Conservation (phyloP, 1,284 basidiomycete species). For the Melampsora larici-populina region DNA sequence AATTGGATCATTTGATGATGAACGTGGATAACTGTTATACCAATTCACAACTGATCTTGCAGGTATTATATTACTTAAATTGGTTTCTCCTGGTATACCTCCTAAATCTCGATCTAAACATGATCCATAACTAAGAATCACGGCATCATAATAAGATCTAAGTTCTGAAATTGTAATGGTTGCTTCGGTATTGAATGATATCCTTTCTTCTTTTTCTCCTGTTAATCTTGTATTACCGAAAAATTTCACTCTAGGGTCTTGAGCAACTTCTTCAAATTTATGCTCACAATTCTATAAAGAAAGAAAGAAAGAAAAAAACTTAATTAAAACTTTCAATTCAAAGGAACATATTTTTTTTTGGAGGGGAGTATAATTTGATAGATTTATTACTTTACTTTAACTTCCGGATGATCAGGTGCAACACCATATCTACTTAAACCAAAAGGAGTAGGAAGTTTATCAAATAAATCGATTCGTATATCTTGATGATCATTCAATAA, state of each 20-base stretch:
- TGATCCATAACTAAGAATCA: constrained; percentile 54
- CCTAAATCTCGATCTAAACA: constrained; percentile 57
- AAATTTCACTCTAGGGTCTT: constrained; percentile 74
- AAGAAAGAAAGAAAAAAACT: background rate
- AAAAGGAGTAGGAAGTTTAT: constrained; percentile 88
- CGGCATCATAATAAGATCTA: constrained; percentile 50
- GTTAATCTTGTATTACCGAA: constrained; percentile 68
- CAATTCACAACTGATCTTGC: constrained; percentile 88
- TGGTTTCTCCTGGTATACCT: constrained; percentile 50
- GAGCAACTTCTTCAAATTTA: constrained; percentile 73
- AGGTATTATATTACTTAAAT: constrained; percentile 63
- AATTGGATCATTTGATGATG: constrained; percentile 52
- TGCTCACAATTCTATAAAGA: constrained; percentile 80
- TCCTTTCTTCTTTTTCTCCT: background rate
- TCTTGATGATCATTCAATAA: constrained; percentile 55
- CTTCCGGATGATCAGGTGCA: constrained; percentile 97
- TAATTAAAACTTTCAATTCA: no score
- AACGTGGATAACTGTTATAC: constrained; percentile 86
- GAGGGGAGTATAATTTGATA: no score
- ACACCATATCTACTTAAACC: constrained; percentile 95
- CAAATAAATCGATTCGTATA: constrained; percentile 77
- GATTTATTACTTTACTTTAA: constrained; percentile 68
- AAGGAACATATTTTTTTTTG: no score
- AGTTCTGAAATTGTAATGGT: constrained; percentile 47
- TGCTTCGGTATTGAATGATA: constrained; percentile 43